phyloP scores from a whole-genome alignment of 2,329 filamentous ascomycete genomes.

The Xylaria sp. region DNA sequence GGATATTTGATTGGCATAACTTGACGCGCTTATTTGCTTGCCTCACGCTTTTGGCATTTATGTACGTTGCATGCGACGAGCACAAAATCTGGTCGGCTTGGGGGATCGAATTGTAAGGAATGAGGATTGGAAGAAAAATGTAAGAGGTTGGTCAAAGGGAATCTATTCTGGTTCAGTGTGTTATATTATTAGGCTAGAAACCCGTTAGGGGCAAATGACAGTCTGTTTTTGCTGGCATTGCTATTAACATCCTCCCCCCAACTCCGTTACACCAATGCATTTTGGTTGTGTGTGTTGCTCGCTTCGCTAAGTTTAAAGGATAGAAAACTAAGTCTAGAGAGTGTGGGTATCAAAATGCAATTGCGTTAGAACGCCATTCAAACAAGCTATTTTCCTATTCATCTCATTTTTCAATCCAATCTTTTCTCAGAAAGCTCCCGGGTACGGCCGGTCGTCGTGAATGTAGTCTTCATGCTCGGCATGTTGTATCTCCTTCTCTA shows the following conservation, averaged over 20 bases:
- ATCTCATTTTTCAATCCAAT: too few species aligned
- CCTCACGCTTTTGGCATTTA: constrained; percentile 1
- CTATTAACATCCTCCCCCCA: constrained; percentile 1
- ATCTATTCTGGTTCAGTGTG: constrained; percentile 3
- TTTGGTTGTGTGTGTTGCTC: constrained; percentile 8
- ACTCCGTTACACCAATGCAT: constrained; percentile 27
- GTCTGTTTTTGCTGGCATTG: constrained; percentile 15
- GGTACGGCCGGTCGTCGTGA: constrained; percentile 34
- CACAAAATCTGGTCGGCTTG: neutral
- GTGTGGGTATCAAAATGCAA: constrained; percentile 37
- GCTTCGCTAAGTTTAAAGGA: neutral
- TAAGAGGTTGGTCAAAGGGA: neutral
- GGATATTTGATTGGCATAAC: constrained; percentile 15
- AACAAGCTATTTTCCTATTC: neutral
- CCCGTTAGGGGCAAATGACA: constrained; percentile 17
- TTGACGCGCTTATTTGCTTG: constrained; percentile 1
- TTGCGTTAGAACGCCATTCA: constrained; percentile 16
- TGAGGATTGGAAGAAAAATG: constrained; percentile 4
- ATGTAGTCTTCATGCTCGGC: constrained; percentile 44
- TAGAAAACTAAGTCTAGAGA: constrained; percentile 27
- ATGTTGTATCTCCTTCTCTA: constrained; percentile 63
- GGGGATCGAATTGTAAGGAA: neutral
- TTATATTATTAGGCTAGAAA: constrained; percentile 17
- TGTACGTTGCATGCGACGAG: neutral
- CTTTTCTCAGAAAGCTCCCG: constrained; percentile 31